Percentiles rank a stretch among this genome's conserved stretches.
These are phyloP conservation scores for Solanum chiquidenum DNA, from an alignment of 257 asterid genomes.

Conservation along the genomic window DNA sequence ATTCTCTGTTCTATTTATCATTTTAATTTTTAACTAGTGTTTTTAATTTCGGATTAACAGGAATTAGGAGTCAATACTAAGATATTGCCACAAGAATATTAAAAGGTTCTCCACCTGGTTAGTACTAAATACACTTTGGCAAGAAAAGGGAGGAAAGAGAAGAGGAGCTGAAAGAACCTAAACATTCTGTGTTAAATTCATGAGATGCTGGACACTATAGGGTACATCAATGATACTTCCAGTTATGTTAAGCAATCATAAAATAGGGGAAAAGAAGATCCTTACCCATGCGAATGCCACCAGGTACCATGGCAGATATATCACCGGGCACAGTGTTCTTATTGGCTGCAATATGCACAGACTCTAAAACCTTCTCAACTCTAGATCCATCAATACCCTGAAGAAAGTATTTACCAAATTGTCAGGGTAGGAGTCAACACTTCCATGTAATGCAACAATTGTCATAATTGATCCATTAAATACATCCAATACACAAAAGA, in stretches of 20 bases:
- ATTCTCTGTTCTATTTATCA: neutral
- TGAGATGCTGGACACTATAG: neutral
- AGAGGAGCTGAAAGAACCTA: neutral
- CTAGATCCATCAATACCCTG: constrained; percentile 99
- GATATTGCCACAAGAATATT: neutral
- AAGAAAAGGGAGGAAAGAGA: neutral
- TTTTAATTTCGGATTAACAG: neutral
- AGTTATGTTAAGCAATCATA: neutral
- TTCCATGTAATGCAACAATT: neutral
- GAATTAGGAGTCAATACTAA: neutral
- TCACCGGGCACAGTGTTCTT: constrained; percentile 98
- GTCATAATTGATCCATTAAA: neutral
- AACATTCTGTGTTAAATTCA: neutral
- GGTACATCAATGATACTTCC: neutral
- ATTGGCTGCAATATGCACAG: constrained; percentile 94
- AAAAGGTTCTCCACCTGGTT: neutral
- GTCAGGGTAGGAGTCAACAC: neutral
- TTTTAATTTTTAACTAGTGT: neutral
- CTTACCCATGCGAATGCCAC: constrained; percentile 97
- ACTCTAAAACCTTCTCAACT: constrained; percentile 87
- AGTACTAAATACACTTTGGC: neutral
- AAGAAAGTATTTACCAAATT: neutral
- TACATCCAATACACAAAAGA: neutral
- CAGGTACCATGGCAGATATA: constrained; percentile 99
- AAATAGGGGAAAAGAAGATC: neutral